Evolutionary conservation across 305 asterid genomes (phyloP), one percentile per base, ranked within the genome.

Genomic region (Fraxinus velutina): DNA sequence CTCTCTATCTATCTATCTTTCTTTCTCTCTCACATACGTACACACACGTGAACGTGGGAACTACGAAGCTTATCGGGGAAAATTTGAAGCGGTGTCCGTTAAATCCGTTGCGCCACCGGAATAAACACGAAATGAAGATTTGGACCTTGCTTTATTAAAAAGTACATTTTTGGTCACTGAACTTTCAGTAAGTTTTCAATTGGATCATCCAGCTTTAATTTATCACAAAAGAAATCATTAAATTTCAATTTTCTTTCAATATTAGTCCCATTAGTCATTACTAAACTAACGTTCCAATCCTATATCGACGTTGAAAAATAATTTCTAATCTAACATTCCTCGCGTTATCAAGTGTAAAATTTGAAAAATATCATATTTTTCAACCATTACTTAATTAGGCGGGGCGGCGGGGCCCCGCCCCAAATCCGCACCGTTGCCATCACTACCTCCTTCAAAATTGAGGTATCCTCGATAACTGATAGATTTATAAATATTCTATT

Each of bases 91-190:
- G 76, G 84, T 21, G 85, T 84, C 75, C 86, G 88, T 84, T 84
- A 84, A 79, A 78, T 64, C 50, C 70, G 85, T 77, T 52, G 79
- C 78, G 66, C 68, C 44, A 29, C 85, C 21, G 29, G 86, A 21
- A 78, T 17, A 60, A 62, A 68, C 2, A 0, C 0, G 15, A 62
- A 85, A 79, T 68, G 86, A 79, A 87, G 60, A 68, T 37, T 47
- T 2, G 85, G 77, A 83, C 88, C 87, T 80, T 77, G 74, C 88
- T 79, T 85, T 85, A 47, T 42, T 73, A 33, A 75, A 84, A 86
- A 70, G 87, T 74, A 64, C 73, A 64, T 64, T 64, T 64, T 24
- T 3, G 73, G 73, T 22, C 73, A 24, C 36, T 24, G 34, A 64
- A 64, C 73, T 24, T 64, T 64, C 15, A 2, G 2, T 21, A 64